phyloP scores from a whole-genome alignment of 108 stramenopile species.

The Cyclotella baltica region DNA sequence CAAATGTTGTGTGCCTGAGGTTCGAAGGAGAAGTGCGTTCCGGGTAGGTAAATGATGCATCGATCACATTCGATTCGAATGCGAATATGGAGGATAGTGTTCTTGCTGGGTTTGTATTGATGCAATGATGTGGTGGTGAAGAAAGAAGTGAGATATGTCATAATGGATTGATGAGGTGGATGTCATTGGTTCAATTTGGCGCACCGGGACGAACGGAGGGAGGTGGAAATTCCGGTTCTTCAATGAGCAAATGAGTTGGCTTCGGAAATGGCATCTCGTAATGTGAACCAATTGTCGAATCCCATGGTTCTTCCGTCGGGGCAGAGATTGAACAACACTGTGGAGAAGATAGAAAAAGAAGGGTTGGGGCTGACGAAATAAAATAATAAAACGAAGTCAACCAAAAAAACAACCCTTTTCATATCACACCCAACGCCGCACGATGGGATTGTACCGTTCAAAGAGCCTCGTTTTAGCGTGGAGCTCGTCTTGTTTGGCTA shows the following conservation, averaged over 20 bases:
- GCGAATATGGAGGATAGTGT: constrained; percentile 61
- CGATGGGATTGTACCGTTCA: too few species aligned
- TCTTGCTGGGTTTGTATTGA: constrained; percentile 1
- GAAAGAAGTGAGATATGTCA: constrained; percentile 27
- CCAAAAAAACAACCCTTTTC: too few species aligned
- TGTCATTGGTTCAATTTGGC: constrained; percentile 47
- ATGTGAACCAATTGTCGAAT: constrained; percentile 67
- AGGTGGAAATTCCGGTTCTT: constrained; percentile 56
- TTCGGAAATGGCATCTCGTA: constrained; percentile 73
- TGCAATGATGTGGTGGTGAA: not conserved
- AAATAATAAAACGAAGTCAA: too few species aligned
- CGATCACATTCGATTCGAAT: constrained; percentile 71
- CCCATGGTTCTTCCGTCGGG: constrained; percentile 73
- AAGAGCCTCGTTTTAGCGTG: too few species aligned
- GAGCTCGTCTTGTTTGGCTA: too few species aligned
- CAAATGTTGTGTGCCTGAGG: constrained; percentile 76
- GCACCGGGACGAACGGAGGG: constrained; percentile 78
- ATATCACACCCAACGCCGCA: too few species aligned
- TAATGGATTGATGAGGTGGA: constrained; percentile 28
- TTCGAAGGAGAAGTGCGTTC: constrained; percentile 84
- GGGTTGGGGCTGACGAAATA: too few species aligned
- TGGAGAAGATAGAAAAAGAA: too few species aligned
- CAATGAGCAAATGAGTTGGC: constrained; percentile 66
- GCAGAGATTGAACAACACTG: constrained; percentile 62
- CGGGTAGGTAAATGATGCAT: constrained; percentile 65